Evolutionary conservation across 371 early-diverging fungal genomes (phyloP).

Genomic region (Mucor piriformis): DNA sequence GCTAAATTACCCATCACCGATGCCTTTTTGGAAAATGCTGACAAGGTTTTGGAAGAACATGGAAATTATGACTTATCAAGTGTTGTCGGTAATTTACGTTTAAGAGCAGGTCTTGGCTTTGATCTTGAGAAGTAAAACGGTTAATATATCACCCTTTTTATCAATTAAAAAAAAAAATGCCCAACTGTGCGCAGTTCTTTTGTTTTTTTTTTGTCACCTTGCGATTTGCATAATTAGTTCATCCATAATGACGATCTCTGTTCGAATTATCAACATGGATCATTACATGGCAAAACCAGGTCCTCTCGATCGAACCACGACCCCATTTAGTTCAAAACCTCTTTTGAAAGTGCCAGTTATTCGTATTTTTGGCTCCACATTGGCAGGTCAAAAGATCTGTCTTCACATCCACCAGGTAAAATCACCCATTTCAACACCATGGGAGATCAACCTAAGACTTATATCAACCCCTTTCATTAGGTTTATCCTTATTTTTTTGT

Average conservation of each 20-base stretch:
- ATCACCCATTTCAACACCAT: too few relatives aligned
- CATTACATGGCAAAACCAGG: constrained; percentile 62
- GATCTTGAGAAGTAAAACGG: constrained; percentile 11
- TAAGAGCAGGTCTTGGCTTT: constrained; percentile 17
- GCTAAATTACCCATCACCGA: constrained; percentile 32
- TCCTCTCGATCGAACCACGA: constrained; percentile 49
- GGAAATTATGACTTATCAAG: constrained; percentile 46
- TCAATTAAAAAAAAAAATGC: not conserved
- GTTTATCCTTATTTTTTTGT: constrained; percentile 82
- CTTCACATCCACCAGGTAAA: constrained; percentile 78
- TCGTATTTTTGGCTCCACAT: constrained; percentile 81
- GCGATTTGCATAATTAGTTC: not conserved
- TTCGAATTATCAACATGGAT: constrained; percentile 72
- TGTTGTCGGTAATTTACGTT: constrained; percentile 30
- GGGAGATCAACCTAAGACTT: too few relatives aligned
- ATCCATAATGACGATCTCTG: constrained; percentile 35
- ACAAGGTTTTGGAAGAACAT: constrained; percentile 19
- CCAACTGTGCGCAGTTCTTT: too few relatives aligned
- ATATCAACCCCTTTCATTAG: constrained; percentile 30
- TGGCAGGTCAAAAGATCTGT: constrained; percentile 74
- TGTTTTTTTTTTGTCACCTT: not conserved
- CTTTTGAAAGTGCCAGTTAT: constrained; percentile 73
- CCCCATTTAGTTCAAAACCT: constrained; percentile 40
- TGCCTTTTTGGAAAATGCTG: constrained; percentile 30
- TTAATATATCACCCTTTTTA: too few relatives aligned